Percentiles rank a stretch among this genome's conserved stretches.
Evolutionary conservation across 2,329 filamentous ascomycete genomes (phyloP).

Genomic region (Pestalotiopsis sp.): DNA sequence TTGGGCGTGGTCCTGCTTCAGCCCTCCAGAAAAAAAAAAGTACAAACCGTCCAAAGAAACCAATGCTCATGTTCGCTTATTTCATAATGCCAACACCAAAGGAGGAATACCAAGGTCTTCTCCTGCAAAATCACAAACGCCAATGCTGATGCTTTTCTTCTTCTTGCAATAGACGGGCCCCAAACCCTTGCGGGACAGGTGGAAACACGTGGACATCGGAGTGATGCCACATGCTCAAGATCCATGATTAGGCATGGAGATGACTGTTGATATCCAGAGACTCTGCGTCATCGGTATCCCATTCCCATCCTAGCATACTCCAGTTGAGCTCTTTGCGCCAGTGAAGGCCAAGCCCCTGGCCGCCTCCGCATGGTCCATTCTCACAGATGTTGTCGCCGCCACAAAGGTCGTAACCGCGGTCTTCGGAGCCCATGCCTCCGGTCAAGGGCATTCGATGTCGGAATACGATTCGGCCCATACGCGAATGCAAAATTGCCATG

Average conservation of each 20-base stretch:
- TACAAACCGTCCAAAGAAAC: neutral
- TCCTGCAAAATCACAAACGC: constrained; percentile 28
- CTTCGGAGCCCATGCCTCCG: constrained; percentile 81
- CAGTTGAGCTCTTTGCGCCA: constrained; percentile 82
- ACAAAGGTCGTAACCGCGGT: constrained; percentile 51
- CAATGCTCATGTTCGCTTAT: constrained; percentile 14
- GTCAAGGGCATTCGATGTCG: constrained; percentile 76
- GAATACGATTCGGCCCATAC: constrained; percentile 86
- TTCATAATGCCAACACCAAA: constrained; percentile 31
- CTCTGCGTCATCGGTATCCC: constrained; percentile 51
- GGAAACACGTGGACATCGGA: neutral
- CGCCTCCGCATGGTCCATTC: constrained; percentile 43
- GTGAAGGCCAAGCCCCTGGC: constrained; percentile 67
- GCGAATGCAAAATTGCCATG: constrained; percentile 93
- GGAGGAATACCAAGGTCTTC: constrained; percentile 38
- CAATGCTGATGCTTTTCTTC: constrained; percentile 11
- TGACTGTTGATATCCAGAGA: constrained; percentile 45
- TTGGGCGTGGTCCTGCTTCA: neutral
- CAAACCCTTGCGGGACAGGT: constrained; percentile 1
- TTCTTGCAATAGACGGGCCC: constrained; percentile 29
- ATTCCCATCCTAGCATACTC: constrained; percentile 83
- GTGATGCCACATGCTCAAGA: constrained; percentile 26
- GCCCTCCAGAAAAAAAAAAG: neutral
- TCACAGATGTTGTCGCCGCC: constrained; percentile 26
- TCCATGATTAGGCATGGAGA: constrained; percentile 45